These are phyloP conservation scores for Pichia kudriavzevii DNA, from an alignment of 1,139 yeast species.

Conservation along the genomic window DNA sequence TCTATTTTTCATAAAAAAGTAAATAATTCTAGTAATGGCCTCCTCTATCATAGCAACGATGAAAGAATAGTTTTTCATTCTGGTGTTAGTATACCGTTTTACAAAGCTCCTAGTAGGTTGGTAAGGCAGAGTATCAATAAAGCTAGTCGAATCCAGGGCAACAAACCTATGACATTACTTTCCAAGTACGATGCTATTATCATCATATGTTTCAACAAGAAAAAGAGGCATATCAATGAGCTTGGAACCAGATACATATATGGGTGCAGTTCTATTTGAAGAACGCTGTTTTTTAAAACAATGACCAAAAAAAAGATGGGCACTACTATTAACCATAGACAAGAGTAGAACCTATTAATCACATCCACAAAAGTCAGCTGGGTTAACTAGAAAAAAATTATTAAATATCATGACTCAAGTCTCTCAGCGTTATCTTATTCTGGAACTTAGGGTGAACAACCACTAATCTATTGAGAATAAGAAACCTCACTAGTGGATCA, in stretches of 20 bases:
- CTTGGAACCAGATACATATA: conserved; percentile 42
- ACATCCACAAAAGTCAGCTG: too few relatives aligned
- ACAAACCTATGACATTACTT: conserved; percentile 33
- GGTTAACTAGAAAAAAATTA: background rate
- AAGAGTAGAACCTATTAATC: too few relatives aligned
- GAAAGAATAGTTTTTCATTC: conserved; percentile 32
- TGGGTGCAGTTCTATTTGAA: conserved; percentile 33
- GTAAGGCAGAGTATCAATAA: conserved; percentile 2
- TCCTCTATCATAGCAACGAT: conserved; percentile 34
- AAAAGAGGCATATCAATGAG: conserved; percentile 30
- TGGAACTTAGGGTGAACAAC: conserved; percentile 21
- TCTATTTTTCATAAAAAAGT: conserved; percentile 41
- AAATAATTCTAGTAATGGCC: conserved; percentile 40
- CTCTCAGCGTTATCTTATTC: conserved; percentile 22
- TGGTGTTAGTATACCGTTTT: conserved; percentile 49
- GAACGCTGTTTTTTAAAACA: conserved; percentile 35
- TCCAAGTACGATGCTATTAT: conserved; percentile 52
- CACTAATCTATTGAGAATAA: conserved; percentile 24
- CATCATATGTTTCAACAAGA: conserved; percentile 42
- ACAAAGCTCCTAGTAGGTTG: conserved; percentile 29
- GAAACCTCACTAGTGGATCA: conserved; percentile 27
- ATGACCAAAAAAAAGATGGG: too few relatives aligned
- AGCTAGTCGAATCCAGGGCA: conserved; percentile 6
- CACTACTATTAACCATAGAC: too few relatives aligned
- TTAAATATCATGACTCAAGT: conserved; percentile 11